These are phyloP conservation scores for Eucalyptus microcorys DNA, from an alignment of 345 rosid genomes.

Conservation along the genomic window DNA sequence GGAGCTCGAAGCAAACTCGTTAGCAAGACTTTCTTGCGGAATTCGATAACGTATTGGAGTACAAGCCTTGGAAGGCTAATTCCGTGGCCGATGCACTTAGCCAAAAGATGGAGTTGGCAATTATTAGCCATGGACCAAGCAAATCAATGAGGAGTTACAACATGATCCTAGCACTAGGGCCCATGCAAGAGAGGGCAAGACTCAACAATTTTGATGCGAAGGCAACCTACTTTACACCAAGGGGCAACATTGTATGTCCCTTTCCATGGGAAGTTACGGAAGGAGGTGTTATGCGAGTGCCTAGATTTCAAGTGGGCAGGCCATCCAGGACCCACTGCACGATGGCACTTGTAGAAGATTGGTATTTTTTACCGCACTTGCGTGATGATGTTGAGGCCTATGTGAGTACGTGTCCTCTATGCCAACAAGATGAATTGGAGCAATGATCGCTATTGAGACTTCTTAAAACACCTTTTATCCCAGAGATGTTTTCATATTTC, in stretches of 20 bases:
- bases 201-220: fast-evolving
- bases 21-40: not conserved
- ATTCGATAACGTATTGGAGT: not conserved
- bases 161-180: not conserved
- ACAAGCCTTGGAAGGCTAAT: not conserved
- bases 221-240: not conserved
- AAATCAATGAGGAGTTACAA: not conserved
- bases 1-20: fast-evolving
- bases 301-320: not conserved
- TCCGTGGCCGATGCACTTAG: not conserved
- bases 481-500: not conserved
- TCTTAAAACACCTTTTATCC: not conserved
- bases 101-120: not conserved
- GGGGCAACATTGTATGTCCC: not conserved
- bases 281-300: not conserved
- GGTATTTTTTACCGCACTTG: not conserved
- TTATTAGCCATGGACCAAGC: not conserved
- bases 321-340: not conserved
- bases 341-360: not conserved
- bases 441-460: not conserved
- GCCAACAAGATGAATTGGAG: not conserved
- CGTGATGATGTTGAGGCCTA: not conserved
- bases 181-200: not conserved
- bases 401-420: not conserved
- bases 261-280: not conserved